These are phyloP conservation scores for Besnoitia besnoiti DNA, from an alignment of 169 alveolate genomes.

Conservation along the genomic window DNA sequence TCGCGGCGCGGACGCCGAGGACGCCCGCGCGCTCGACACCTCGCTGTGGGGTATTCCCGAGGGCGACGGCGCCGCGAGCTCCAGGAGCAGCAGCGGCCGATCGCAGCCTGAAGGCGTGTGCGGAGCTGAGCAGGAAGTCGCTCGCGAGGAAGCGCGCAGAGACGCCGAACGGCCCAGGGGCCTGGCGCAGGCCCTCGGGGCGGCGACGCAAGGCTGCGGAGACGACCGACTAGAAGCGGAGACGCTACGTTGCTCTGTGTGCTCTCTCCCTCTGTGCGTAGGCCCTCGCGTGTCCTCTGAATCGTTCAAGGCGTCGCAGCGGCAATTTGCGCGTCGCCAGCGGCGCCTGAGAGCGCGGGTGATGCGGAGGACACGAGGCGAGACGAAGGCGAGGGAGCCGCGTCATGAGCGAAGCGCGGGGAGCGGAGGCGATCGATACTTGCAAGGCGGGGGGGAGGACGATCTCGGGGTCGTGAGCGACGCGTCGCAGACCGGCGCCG, in stretches of 20 bases:
- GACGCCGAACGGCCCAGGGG: too few relatives aligned
- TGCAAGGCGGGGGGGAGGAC: too few relatives aligned
- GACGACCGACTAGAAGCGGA: background rate
- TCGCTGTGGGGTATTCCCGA: background rate
- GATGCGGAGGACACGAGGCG: background rate
- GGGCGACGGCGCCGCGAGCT: background rate
- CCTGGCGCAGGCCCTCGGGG: too few relatives aligned
- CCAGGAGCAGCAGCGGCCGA: background rate
- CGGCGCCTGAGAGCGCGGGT: background rate
- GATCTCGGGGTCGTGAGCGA: slow-evolving; percentile 5
- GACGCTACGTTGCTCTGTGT: background rate
- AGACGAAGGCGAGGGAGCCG: too few relatives aligned
- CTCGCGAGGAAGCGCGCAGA: too few relatives aligned
- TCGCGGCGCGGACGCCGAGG: too few relatives aligned
- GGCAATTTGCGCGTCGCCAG: background rate
- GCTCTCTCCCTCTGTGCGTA: background rate
- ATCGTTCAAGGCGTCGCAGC: background rate
- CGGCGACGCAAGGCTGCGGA: background rate
- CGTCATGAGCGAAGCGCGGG: background rate
- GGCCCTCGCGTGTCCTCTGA: background rate
- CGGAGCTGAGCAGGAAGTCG: background rate
- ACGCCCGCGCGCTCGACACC: background rate
- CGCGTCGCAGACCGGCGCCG: background rate
- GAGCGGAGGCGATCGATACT: background rate
- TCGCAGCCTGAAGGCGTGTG: background rate